Conservation (phyloP, 805 yeast species). For the Wickerhamomyces silvicola region DNA sequence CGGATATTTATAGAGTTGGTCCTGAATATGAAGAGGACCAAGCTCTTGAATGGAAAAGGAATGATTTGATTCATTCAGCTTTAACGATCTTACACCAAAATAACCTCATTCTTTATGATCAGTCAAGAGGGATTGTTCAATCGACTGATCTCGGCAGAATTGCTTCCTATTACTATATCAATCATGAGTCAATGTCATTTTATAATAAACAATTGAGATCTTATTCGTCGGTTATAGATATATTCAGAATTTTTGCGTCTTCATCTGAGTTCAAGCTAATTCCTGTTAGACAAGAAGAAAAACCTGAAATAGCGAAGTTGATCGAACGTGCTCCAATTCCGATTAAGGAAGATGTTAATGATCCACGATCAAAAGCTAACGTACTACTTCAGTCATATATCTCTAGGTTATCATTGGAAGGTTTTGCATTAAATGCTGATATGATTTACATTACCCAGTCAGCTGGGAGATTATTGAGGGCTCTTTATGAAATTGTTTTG, state of each 20-base stretch:
- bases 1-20: constrained; percentile 70
- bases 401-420: constrained; percentile 69
- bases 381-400: constrained; percentile 81
- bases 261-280: constrained; percentile 84
- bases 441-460: constrained; percentile 91
- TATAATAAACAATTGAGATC: constrained; percentile 62
- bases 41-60: constrained; percentile 44
- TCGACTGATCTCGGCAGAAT: constrained; percentile 74
- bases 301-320: constrained; percentile 60
- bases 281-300: constrained; percentile 84
- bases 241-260: constrained; percentile 67
- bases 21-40: constrained; percentile 51
- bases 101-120: constrained; percentile 56
- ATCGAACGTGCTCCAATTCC: constrained; percentile 82
- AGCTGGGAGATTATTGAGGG: constrained; percentile 83
- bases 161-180: constrained; percentile 82
- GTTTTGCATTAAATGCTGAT: constrained; percentile 88
- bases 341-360: constrained; percentile 61
- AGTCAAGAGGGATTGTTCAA: constrained; percentile 37
- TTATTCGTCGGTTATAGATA: constrained; percentile 60
- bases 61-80: constrained; percentile 74
- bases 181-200: constrained; percentile 61
- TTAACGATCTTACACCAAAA: constrained; percentile 48
- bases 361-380: constrained; percentile 72
- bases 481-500: constrained; percentile 72